These are phyloP conservation scores for Tylopilus sp. DNA, from an alignment of 768 basidiomycete species.

Conservation along the genomic window DNA sequence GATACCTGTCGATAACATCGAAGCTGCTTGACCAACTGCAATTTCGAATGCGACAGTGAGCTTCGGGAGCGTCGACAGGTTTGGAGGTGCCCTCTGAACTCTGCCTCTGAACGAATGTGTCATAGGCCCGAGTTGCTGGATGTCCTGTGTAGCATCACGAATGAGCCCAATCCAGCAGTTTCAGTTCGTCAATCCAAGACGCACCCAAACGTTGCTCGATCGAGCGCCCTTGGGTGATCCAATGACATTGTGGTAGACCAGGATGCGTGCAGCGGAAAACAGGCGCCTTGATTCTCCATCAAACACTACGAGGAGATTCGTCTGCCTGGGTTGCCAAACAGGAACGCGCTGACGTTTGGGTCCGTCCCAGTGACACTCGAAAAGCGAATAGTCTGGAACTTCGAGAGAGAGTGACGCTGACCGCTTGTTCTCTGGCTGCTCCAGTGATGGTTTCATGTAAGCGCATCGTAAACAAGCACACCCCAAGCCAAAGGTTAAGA, in stretches of 20 bases:
- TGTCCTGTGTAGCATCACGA: constrained; percentile 10
- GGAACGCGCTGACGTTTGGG: constrained; percentile 19
- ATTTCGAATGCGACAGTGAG: constrained; percentile 23
- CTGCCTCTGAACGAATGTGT: constrained; percentile 9
- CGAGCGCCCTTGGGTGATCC: constrained; percentile 6
- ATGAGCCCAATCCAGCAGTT: neutral
- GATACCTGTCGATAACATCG: constrained; percentile 5
- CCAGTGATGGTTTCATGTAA: constrained; percentile 22
- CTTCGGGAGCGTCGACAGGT: constrained; percentile 15
- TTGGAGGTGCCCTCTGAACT: constrained; percentile 3
- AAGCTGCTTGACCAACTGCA: neutral
- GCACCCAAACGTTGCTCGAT: constrained; percentile 17
- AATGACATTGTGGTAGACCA: constrained; percentile 14
- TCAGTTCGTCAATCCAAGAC: constrained; percentile 1
- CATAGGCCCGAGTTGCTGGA: constrained; percentile 13
- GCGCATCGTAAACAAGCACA: constrained; percentile 2
- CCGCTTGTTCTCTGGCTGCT: constrained; percentile 9
- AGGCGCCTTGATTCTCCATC: constrained; percentile 19
- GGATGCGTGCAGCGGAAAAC: constrained; percentile 20
- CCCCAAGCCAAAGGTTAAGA: neutral
- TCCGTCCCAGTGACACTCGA: constrained; percentile 23
- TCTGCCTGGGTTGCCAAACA: constrained; percentile 24
- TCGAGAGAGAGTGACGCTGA: constrained; percentile 4
- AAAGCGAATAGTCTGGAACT: constrained; percentile 13
- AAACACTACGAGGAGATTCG: constrained; percentile 21